Conservation (phyloP, 257 asterid species). For the Penstemon davidsonii region DNA sequence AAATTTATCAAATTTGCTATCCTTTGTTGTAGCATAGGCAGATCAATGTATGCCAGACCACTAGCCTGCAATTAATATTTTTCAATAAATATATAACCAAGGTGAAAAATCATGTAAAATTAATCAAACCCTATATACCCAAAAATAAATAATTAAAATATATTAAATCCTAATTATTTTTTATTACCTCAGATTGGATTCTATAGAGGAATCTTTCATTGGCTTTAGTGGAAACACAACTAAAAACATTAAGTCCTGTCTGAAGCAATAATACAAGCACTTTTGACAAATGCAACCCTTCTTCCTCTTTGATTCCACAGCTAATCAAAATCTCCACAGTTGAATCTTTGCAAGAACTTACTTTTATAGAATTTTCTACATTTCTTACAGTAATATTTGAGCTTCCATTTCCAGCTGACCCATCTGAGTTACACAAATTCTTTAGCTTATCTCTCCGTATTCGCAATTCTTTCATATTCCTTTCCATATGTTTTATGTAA, state of each 20-base stretch:
- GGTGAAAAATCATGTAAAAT: neutral
- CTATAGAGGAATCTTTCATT: slow-evolving; percentile 24
- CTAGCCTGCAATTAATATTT: slow-evolving; percentile 14
- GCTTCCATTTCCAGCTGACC: neutral
- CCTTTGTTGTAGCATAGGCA: neutral
- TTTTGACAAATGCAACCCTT: slow-evolving; percentile 20
- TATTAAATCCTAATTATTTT: neutral
- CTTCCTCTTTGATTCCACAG: neutral
- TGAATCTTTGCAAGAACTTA: slow-evolving; percentile 20
- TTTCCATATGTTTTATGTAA: slow-evolving; percentile 34
- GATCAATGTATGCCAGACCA: slow-evolving; percentile 1
- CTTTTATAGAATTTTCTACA: slow-evolving; percentile 2
- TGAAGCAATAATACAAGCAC: slow-evolving; percentile 26
- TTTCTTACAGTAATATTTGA: neutral
- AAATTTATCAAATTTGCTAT: slow-evolving; percentile 5
- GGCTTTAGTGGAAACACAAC: slow-evolving; percentile 23
- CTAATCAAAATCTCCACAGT: slow-evolving; percentile 33
- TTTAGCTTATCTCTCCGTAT: slow-evolving; percentile 21
- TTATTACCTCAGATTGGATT: slow-evolving; percentile 29
- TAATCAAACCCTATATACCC: neutral
- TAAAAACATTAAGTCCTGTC: too few species aligned
- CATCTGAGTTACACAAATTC: neutral
- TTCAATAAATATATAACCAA: neutral
- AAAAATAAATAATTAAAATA: neutral
- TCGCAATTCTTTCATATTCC: slow-evolving; percentile 24